Base-by-base conservation (phyloP, 139 green algal genomes). In the Dunaliella primolecta region DNA sequence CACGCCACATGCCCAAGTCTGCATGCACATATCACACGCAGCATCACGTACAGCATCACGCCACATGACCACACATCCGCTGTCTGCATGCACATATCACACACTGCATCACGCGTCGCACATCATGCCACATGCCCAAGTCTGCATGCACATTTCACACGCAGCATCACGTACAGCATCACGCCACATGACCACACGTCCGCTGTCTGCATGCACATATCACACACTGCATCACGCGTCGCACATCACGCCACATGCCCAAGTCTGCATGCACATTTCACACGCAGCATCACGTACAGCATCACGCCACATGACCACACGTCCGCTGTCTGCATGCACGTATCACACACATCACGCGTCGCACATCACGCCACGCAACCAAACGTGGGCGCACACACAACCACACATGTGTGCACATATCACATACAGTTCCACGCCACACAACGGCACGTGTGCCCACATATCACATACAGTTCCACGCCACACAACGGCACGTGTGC, bases 41-140 rank as follows among this genome's bases (percentile, higher is more conserved):
- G 88, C 97, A 99, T 99, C 27, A 99, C 97, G 87, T 98, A 99
- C 84, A 99, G 91, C 91, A 98, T 98, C 27, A 99, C 97, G 0
- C 97, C 97, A 88, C 95, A 98, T 1, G 92, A 98, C 97, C 97
- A 99, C 79, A 99, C 95, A 92, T 99, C 97, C 0, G 97, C 95
- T 31, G 94, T 83, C 91, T 92, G 88, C 38, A 98, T 93, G 83
- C 56, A 83, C 2, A 74, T 74, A 32, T 78, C 20, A n/a, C 20
- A n/a, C 72, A 78, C 72, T 78, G 24, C 72, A 78, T 31, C 20
- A 23, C 27, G 72, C 72, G 32, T 78, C 7, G 27, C 32, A n/a
- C 72, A n/a, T 23, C 29, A 32, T 33, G 29, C 20, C 7, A 15
- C 29, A 29, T 78, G 20, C 72, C 21, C 57, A 74, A 74, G n/a